Base-by-base conservation (phyloP, 768 basidiomycete species). In the Russula foetens region DNA sequence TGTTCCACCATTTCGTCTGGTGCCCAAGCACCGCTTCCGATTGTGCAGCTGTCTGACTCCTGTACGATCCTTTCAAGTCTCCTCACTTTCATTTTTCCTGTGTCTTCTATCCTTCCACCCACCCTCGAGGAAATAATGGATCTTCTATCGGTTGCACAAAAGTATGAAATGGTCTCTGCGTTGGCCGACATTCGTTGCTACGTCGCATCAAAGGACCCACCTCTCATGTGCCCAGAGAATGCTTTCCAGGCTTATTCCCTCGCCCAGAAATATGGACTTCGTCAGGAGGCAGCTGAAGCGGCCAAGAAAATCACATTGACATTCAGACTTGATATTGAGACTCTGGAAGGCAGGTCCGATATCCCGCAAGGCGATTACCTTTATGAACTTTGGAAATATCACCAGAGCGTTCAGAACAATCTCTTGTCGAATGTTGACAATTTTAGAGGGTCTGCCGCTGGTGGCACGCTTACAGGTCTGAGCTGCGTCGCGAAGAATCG, bases 321-420 rank as follows among this genome's bases (percentile, higher is more conserved):
- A 21, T 9, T 19, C 26, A 26, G 33, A 6, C 26, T 56, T 8
- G 29, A 33, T 7, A n/a, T 56, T 23, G n/a, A 26, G 19, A 23
- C 28, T 14, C 35, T 57, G 38, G 56, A 57, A 19, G 38, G 38
- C 24, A 41, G 50, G 29, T 39, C 50, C 11, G 49, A 39, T 7
- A 28, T 24, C 2, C 39, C 43, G 56, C 56, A 47, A 5, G 56
- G 56, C 21, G 56, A 26, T 28, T 49, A 39, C 43, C 56, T 57
- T 15, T 39, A 57, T 21, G 47, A 57, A 21, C 47, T 57, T 29
- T 57, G 47, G 56, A 49, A 26, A 9, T 57, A 39, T n/a, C 2
- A 77, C 45, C 5, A 47, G 39, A 41, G 17, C 19, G 56, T 57
- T 5, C 23, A 39, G 14, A 28, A 2, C 2, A 39, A 39, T 23